phyloP scores from a whole-genome alignment of 345 rosid genomes.

The Microcos paniculata region DNA sequence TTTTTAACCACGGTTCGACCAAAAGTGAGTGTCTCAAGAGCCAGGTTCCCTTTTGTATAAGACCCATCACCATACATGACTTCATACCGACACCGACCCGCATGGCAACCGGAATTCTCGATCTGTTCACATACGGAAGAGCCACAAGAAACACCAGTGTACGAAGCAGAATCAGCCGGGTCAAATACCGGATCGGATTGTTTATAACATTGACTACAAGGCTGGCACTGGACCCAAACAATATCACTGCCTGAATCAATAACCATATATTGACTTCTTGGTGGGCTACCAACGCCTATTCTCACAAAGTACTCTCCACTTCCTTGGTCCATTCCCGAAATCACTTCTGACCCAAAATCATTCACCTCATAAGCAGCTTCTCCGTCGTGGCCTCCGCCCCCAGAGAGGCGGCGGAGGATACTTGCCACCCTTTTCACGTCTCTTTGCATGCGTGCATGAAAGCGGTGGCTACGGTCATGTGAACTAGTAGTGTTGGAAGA shows the following conservation, averaged over 20 bases:
- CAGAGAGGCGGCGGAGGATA: conserved; percentile 54
- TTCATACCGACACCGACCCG: conserved; percentile 83
- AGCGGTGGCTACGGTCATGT: conserved; percentile 43
- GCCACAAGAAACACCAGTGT: conserved; percentile 68
- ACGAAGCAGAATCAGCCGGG: conserved; percentile 76
- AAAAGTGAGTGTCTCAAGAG: conserved; percentile 85
- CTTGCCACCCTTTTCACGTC: conserved; percentile 56
- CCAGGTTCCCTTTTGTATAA: conserved; percentile 80
- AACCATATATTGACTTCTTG: conserved; percentile 83
- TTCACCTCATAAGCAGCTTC: conserved; percentile 20
- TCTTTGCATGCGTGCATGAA: conserved; percentile 68
- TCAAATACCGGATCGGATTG: conserved; percentile 95
- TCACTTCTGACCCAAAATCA: conserved; percentile 86
- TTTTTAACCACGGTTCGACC: conserved; percentile 50
- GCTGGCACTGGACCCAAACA: conserved; percentile 98
- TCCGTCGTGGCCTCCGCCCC: neutral
- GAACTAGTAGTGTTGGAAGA: conserved; percentile 13
- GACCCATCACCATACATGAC: conserved; percentile 96
- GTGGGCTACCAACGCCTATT: conserved; percentile 90
- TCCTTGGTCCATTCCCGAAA: conserved; percentile 95
- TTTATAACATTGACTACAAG: conserved; percentile 79
- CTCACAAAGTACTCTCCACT: conserved; percentile 94
- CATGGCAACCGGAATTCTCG: conserved; percentile 69
- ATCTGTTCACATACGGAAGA: conserved; percentile 78
- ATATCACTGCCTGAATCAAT: conserved; percentile 95